These are phyloP conservation scores for Avena eriantha DNA, from an alignment of 176 grass and related monocot genomes.

Conservation along the genomic window DNA sequence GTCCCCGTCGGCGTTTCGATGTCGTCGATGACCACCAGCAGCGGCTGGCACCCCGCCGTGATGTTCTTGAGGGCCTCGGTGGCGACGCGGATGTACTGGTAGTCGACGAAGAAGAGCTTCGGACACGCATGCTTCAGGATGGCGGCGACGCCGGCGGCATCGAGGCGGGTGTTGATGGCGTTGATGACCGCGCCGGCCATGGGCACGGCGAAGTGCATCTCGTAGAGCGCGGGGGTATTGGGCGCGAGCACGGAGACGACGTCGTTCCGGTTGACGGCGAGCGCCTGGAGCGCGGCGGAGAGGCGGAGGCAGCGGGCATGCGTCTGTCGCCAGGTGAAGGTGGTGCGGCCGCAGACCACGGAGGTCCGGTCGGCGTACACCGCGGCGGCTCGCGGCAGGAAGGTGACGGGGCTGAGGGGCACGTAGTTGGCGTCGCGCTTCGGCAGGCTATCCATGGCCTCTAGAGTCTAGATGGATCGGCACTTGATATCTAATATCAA, in stretches of 20 bases:
- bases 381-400: conserved; percentile 49
- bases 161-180: conserved; percentile 77
- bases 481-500: too few relatives aligned
- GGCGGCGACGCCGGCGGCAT: conserved; percentile 53
- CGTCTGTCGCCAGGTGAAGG: conserved; percentile 61
- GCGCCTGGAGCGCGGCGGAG: conserved; percentile 43
- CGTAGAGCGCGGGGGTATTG: conserved; percentile 70
- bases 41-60: conserved; percentile 22
- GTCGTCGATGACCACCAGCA: conserved; percentile 61
- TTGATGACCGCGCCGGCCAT: conserved; percentile 79
- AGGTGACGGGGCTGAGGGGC: conserved; percentile 54
- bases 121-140: conserved; percentile 58
- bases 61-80: conserved; percentile 49
- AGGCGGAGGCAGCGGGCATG: conserved; percentile 51
- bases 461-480: neutral
- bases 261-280: conserved; percentile 50
- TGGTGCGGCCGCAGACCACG: conserved; percentile 33
- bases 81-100: conserved; percentile 51
- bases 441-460: conserved; percentile 48
- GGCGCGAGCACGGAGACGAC: conserved; percentile 71
- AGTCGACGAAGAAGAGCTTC: conserved; percentile 69
- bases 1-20: conserved; percentile 30
- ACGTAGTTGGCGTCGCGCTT: conserved; percentile 54
- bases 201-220: conserved; percentile 79
- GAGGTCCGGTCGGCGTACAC: conserved; percentile 58